Evolutionary conservation across 108 stramenopile genomes (phyloP).

Genomic region (Aurantiochytrium sp.): DNA sequence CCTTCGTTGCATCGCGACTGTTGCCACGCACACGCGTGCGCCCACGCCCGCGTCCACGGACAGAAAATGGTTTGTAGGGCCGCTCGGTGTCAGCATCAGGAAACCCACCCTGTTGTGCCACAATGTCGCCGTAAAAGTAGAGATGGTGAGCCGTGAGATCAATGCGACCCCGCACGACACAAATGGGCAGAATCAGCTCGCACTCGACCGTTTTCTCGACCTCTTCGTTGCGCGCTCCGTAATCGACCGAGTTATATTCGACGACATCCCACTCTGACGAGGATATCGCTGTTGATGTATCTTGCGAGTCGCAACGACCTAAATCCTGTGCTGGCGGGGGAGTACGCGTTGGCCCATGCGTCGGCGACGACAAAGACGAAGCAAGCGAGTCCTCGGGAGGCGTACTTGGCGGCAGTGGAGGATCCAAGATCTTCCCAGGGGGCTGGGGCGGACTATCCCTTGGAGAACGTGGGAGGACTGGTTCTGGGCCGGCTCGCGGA

Average conservation of each 20-base stretch:
- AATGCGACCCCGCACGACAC: conserved; percentile 1
- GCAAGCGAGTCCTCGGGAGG: no score
- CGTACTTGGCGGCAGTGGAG: no score
- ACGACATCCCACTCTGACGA: background rate
- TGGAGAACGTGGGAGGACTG: no score
- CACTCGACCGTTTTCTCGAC: background rate
- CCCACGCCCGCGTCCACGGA: background rate
- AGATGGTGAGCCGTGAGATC: background rate
- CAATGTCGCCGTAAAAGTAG: conserved; percentile 3
- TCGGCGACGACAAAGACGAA: no score
- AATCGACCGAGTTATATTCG: background rate
- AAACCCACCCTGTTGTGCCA: background rate
- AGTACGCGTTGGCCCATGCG: no score
- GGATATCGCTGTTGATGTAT: background rate
- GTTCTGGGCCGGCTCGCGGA: no score
- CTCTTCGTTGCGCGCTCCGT: background rate
- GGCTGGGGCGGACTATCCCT: no score
- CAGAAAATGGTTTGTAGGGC: no score
- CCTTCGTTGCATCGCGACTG: no score
- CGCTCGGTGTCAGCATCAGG: background rate
- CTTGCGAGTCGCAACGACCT: background rate
- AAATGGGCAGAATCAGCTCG: background rate
- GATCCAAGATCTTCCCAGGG: no score
- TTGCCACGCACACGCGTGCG: background rate
- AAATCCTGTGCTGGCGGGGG: background rate